phyloP scores from a whole-genome alignment of 1,284 basidiomycete genomes.

The Exobasidium rhododendri region DNA sequence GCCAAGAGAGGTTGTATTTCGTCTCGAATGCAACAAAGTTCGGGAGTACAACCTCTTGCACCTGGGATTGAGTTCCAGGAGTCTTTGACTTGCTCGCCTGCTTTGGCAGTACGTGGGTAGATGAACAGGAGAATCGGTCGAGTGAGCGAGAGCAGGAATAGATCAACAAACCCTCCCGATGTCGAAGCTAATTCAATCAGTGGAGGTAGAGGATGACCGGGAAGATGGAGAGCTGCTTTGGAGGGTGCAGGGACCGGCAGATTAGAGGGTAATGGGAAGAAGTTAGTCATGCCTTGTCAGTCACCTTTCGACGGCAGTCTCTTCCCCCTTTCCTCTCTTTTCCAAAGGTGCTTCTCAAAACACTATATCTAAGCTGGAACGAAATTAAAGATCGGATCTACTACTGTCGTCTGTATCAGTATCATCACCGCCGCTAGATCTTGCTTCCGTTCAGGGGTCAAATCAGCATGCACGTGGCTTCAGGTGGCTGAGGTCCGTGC shows the following conservation, averaged over 20 bases:
- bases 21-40: constrained; percentile 27
- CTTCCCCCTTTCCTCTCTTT: too few species aligned
- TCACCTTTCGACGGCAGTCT: background rate
- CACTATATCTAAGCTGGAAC: too few species aligned
- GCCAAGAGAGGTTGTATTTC: constrained; percentile 19
- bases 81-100: constrained; percentile 16
- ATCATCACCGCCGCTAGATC: too few species aligned
- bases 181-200: constrained; percentile 37
- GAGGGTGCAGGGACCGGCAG: constrained; percentile 22
- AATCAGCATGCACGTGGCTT: too few species aligned
- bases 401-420: too few species aligned
- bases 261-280: constrained; percentile 1
- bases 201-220: constrained; percentile 46
- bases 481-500: too few species aligned
- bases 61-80: constrained; percentile 24
- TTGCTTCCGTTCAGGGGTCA: too few species aligned
- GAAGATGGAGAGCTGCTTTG: constrained; percentile 37
- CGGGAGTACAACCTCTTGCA: constrained; percentile 25
- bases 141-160: constrained; percentile 42
- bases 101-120: constrained; percentile 22
- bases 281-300: background rate
- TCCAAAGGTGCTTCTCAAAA: too few species aligned
- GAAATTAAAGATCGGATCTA: too few species aligned
- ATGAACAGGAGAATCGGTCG: constrained; percentile 44
- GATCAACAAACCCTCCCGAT: constrained; percentile 30